These are phyloP conservation scores for Brassica carinata DNA, from an alignment of 345 rosid genomes.

Conservation along the genomic window DNA sequence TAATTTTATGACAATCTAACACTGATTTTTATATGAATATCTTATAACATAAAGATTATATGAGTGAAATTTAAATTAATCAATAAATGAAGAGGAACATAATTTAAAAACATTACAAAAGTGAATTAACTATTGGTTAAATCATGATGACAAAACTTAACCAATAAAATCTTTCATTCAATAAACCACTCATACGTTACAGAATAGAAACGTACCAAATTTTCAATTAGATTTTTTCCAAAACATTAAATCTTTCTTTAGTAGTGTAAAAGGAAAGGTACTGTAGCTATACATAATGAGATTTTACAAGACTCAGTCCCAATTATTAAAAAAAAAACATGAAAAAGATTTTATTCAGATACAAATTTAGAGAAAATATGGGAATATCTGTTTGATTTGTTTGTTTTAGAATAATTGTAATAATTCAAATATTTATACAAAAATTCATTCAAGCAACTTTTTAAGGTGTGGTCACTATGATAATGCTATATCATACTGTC, in stretches of 20 bases:
- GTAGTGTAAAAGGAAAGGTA: not conserved
- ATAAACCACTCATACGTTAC: not conserved
- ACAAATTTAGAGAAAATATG: too few species aligned
- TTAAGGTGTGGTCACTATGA: too few species aligned
- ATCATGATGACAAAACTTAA: not conserved
- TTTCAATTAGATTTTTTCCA: not conserved
- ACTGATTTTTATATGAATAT: not conserved
- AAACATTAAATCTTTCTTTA: not conserved
- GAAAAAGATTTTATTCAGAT: too few species aligned
- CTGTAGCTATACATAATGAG: conserved; percentile 21
- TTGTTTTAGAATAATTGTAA: too few species aligned
- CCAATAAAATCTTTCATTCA: not conserved
- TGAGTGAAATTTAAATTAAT: not conserved
- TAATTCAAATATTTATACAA: too few species aligned
- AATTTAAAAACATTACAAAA: not conserved
- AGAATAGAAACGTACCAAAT: not conserved
- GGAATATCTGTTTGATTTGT: too few species aligned
- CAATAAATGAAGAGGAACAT: not conserved
- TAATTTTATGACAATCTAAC: not conserved
- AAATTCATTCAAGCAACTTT: too few species aligned
- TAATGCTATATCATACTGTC: too few species aligned
- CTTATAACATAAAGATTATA: not conserved
- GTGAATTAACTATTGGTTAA: not conserved
- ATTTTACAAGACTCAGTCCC: conserved; percentile 20
- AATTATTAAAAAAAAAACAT: conserved; percentile 26